Base-by-base conservation (phyloP, 2,329 filamentous ascomycete genomes). In the Phaeosphaeriaceae sp. region DNA sequence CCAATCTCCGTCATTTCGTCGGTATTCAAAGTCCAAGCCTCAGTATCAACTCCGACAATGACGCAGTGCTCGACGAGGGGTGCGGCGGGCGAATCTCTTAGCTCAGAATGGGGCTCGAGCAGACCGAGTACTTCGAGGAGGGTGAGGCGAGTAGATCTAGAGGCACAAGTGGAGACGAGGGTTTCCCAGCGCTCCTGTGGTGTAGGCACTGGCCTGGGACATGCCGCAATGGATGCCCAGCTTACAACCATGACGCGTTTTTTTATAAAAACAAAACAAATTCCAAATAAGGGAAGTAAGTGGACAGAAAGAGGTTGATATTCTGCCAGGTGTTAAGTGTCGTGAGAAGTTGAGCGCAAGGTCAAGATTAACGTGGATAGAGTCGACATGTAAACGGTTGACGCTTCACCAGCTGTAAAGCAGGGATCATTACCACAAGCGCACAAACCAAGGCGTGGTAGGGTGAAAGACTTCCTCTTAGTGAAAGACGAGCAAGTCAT, bases 1-100 rank as follows among this genome's bases (percentile, higher is more conserved):
- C 63, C 63, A 2, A 66, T 37, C 46, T 66, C 61, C 1, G 60
- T 64, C 40, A 64, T 48, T 13, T 49, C 42, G 12, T 48, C 42
- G 0, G 55, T 54, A 21, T 60, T 58, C 3, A 39, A 34, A 1
- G 57, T 60, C 42, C 54, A 57, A 0, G 54, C 56, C 30, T 64
- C 61, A 0, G 61, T 64, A 26, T 64, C 61, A 1, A 64, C 34
- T 28, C 52, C 52, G 2, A 64, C 40, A 0, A 55, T 41, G 16
- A 60, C 29, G 0, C 41, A 46, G 26, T 54, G 47, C 12, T 53
- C 36, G 2, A 52, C 43, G 1, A 63, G 56, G 0, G 46, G 21
- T 6, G 23, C 18, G 12, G 28, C 28, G 29, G 40, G 38, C 11
- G 35, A 37, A 5, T 30, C n/a, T 29, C 11, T 41, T 15, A n/a